Percentiles rank a stretch among this genome's conserved stretches.
phyloP scores from a whole-genome alignment of 2,329 filamentous ascomycete species.

The Penicillium palitans region DNA sequence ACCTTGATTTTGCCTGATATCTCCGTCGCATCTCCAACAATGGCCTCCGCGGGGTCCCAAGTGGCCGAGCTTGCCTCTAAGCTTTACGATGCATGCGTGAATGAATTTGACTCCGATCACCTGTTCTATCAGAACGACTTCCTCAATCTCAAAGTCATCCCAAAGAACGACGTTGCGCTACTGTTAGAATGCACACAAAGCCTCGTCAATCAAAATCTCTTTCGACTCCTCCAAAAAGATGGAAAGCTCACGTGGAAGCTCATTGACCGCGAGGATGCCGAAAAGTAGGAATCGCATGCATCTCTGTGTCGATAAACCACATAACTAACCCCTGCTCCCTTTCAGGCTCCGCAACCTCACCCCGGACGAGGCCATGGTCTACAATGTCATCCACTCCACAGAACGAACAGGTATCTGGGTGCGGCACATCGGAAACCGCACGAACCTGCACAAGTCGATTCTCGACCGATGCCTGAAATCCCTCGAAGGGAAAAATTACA shows the following conservation, averaged over 20 bases:
- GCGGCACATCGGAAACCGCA: slow-evolving; percentile 74
- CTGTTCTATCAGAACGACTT: slow-evolving; percentile 51
- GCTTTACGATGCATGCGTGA: slow-evolving; percentile 48
- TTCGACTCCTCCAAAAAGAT: slow-evolving; percentile 47
- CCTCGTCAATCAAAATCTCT: slow-evolving; percentile 49
- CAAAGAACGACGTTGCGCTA: slow-evolving; percentile 44
- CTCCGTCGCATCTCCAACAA: slow-evolving; percentile 27
- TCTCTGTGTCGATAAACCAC: not conserved
- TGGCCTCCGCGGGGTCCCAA: slow-evolving; percentile 39
- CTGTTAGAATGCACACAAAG: slow-evolving; percentile 48
- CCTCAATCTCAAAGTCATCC: slow-evolving; percentile 44
- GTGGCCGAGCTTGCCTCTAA: slow-evolving; percentile 44
- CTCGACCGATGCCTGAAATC: slow-evolving; percentile 81
- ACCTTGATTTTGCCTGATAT: slow-evolving; percentile 25
- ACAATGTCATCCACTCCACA: slow-evolving; percentile 82
- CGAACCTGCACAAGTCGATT: slow-evolving; percentile 79
- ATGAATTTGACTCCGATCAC: slow-evolving; percentile 43
- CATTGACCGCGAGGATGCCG: slow-evolving; percentile 50
- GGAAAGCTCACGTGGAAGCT: slow-evolving; percentile 51
- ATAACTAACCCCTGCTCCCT: slow-evolving; percentile 13
- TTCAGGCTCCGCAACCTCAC: slow-evolving; percentile 49
- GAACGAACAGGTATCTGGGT: slow-evolving; percentile 88
- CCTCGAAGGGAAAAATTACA: slow-evolving; percentile 76
- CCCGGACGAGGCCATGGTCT: slow-evolving; percentile 78
- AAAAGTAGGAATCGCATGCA: slow-evolving; percentile 42